phyloP scores from a whole-genome alignment of 2,329 filamentous ascomycete genomes.

The Emmonsia crescens region DNA sequence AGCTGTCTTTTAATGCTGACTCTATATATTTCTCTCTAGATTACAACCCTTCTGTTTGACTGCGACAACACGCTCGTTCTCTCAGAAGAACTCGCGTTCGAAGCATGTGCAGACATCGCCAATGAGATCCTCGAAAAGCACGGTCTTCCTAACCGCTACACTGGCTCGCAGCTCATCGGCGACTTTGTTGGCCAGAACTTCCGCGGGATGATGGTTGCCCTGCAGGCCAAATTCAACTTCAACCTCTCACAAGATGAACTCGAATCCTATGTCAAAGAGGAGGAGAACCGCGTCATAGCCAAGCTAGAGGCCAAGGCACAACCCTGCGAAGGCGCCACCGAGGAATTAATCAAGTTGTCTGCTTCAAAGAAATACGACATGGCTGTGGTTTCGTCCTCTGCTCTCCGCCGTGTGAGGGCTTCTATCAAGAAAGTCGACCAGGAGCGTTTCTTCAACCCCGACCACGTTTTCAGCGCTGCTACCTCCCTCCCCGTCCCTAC shows the following conservation, averaged over 20 bases:
- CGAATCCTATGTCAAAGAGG: constrained; percentile 60
- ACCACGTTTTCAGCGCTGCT: constrained; percentile 71
- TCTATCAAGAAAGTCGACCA: constrained; percentile 70
- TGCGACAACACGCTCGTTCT: constrained; percentile 84
- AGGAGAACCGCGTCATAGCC: constrained; percentile 74
- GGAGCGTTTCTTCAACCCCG: constrained; percentile 65
- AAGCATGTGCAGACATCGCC: constrained; percentile 79
- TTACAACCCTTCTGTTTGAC: constrained; percentile 64
- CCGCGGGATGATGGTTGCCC: constrained; percentile 73
- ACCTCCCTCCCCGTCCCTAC: constrained; percentile 69
- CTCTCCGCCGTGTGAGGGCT: constrained; percentile 65
- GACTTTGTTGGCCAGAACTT: constrained; percentile 94
- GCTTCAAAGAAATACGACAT: constrained; percentile 56
- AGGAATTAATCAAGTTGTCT: constrained; percentile 55
- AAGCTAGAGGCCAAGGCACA: constrained; percentile 59
- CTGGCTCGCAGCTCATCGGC: constrained; percentile 63
- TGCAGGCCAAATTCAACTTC: constrained; percentile 68
- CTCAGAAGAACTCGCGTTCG: constrained; percentile 82
- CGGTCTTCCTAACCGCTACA: constrained; percentile 58
- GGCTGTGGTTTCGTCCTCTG: constrained; percentile 71
- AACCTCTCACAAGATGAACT: constrained; percentile 56
- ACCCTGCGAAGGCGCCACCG: constrained; percentile 59
- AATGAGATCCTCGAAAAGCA: constrained; percentile 69
- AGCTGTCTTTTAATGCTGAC: constrained; percentile 5
- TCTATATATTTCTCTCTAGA: constrained; percentile 30